Evolutionary conservation across 352 stramenopile species (phyloP).

Genomic region (Pythium folliculosum): DNA sequence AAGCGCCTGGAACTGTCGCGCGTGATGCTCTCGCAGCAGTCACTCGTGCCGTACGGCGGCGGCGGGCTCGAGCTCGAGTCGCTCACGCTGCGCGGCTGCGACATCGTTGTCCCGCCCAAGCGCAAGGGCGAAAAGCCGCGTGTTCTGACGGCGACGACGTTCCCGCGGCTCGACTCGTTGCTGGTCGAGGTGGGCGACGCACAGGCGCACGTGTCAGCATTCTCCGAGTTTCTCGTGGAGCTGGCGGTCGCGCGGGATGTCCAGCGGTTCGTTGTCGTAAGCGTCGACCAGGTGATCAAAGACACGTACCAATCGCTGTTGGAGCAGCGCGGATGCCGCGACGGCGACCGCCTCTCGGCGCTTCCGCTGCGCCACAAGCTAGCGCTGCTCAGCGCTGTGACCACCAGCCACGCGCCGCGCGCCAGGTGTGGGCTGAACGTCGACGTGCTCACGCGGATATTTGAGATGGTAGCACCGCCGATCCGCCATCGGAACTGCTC

Average conservation of each 20-base stretch:
- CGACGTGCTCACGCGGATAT: background rate
- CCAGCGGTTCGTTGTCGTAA: background rate
- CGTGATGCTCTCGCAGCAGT: background rate
- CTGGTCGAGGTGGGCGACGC: background rate
- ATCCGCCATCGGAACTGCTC: background rate
- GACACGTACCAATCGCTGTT: background rate
- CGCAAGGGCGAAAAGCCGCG: no score
- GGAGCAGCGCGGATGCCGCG: background rate
- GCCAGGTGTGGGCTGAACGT: background rate
- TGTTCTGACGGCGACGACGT: background rate
- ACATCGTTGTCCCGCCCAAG: background rate
- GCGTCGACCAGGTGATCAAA: background rate
- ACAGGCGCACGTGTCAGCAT: background rate
- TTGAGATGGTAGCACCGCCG: background rate
- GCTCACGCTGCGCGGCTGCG: background rate
- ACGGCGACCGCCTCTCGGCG: background rate
- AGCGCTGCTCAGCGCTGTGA: background rate
- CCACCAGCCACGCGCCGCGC: background rate
- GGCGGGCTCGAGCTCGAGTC: background rate
- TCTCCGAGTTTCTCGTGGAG: background rate
- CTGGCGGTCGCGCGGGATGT: background rate
- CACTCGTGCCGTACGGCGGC: background rate
- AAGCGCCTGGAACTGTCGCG: conserved; percentile 1
- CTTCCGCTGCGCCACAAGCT: background rate
- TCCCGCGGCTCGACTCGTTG: background rate